A percentile compares a stretch with the other conserved stretches of the same genome.
These are phyloP conservation scores for Fusarium tuaranense DNA, from an alignment of 2,329 filamentous ascomycete species.

Conservation along the genomic window DNA sequence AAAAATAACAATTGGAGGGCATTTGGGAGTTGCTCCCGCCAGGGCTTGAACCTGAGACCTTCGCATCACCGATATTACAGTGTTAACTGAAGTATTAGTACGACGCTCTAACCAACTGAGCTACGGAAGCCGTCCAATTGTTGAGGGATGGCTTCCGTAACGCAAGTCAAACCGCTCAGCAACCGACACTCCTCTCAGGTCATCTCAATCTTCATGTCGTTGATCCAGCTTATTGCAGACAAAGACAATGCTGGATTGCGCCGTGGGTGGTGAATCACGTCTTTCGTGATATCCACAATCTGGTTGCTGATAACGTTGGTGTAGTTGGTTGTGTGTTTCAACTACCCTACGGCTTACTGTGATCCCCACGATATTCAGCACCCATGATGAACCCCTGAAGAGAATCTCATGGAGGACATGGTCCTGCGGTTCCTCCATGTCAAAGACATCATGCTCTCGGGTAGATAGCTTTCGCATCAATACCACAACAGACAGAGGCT, in stretches of 20 bases:
- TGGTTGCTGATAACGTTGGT: neutral
- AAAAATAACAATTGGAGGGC: neutral
- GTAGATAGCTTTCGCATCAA: neutral
- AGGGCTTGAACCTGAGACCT: slow-evolving; percentile 50
- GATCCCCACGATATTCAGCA: neutral
- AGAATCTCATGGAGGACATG: neutral
- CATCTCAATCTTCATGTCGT: too few species aligned
- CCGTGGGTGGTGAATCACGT: too few species aligned
- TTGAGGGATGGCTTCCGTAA: neutral
- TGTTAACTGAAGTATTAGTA: neutral
- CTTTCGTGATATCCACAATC: neutral
- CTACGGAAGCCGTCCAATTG: slow-evolving; percentile 44
- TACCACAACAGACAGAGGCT: neutral
- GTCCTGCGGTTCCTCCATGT: too few species aligned
- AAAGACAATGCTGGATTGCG: neutral
- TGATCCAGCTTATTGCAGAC: neutral
- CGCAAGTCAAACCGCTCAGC: neutral
- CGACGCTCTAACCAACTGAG: slow-evolving; percentile 19
- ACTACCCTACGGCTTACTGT: neutral
- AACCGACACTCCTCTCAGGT: neutral
- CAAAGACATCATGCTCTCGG: neutral
- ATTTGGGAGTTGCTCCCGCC: slow-evolving; percentile 42
- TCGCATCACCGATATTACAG: slow-evolving; percentile 35
- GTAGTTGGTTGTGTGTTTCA: neutral
- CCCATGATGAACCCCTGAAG: neutral